Percentiles rank a stretch among this genome's conserved stretches.
Conservation (phyloP, 73 alveolate genomes). For the Uronychia binucleata region DNA sequence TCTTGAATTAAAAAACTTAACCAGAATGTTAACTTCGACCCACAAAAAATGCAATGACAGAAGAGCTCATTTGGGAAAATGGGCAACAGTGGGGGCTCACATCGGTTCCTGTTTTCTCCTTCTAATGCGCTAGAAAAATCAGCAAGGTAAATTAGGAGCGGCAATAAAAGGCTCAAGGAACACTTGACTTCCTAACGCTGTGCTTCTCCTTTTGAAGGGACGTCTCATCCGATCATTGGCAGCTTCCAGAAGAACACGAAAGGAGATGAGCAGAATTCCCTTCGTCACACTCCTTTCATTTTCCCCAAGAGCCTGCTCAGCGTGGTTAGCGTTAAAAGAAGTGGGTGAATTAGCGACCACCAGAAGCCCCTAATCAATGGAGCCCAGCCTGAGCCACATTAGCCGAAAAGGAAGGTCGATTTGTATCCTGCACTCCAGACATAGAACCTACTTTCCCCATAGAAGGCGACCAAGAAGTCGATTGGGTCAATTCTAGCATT, state of each 20-base stretch:
- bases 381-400: too few relatives aligned
- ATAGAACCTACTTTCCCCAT: background rate
- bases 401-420: background rate
- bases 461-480: background rate
- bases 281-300: background rate
- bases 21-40: too few relatives aligned
- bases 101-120: too few relatives aligned
- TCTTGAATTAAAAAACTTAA: too few relatives aligned
- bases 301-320: background rate
- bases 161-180: background rate
- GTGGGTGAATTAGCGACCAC: too few relatives aligned
- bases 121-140: too few relatives aligned
- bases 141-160: background rate
- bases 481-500: too few relatives aligned
- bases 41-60: too few relatives aligned
- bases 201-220: background rate
- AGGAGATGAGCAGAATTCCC: background rate
- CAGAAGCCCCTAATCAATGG: too few relatives aligned
- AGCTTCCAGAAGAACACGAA: background rate
- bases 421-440: background rate
- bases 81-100: too few relatives aligned
- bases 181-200: background rate
- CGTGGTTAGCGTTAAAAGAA: background rate
- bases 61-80: too few relatives aligned
- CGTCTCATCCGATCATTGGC: background rate